Evolutionary conservation across 1,139 yeast genomes (phyloP).

Genomic region (Pichia sp.): DNA sequence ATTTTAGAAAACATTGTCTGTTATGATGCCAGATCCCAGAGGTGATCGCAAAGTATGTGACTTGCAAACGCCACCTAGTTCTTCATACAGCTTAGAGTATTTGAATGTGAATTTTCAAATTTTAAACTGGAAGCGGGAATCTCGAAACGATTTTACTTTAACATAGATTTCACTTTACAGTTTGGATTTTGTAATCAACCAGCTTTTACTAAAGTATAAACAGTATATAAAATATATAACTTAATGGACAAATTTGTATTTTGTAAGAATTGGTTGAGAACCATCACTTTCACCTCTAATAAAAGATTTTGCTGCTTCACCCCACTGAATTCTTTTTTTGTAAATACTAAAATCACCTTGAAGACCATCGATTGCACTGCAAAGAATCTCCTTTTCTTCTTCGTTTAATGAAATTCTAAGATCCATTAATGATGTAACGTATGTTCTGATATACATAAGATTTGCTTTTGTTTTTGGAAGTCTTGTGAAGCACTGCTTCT

Average conservation of each 20-base stretch:
- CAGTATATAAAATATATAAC: not conserved
- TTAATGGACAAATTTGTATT: conserved; percentile 13
- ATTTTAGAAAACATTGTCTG: conserved; percentile 54
- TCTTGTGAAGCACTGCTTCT: conserved; percentile 55
- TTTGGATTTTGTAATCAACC: not conserved
- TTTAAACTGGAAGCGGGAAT: not conserved
- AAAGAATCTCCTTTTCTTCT: conserved; percentile 41
- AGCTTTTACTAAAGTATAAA: not conserved
- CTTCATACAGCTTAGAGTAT: too few relatives aligned
- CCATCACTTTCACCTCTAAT: conserved; percentile 26
- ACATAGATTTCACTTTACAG: too few relatives aligned
- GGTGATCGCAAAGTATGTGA: not conserved
- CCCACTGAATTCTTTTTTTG: conserved; percentile 26
- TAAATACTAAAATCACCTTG: conserved; percentile 23
- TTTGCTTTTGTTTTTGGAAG: conserved; percentile 50
- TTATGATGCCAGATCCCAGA: not conserved
- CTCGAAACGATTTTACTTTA: not conserved
- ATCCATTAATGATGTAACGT: conserved; percentile 51
- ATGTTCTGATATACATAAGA: conserved; percentile 59
- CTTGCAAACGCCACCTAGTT: not conserved
- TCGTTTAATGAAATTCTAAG: conserved; percentile 38
- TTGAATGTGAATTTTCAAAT: not conserved
- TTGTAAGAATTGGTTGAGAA: conserved; percentile 18
- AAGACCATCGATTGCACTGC: conserved; percentile 38
- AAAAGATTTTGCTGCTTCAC: conserved; percentile 25